Evolutionary conservation across 2,329 filamentous ascomycete species (phyloP).

Genomic region (Remersonia thermophila): DNA sequence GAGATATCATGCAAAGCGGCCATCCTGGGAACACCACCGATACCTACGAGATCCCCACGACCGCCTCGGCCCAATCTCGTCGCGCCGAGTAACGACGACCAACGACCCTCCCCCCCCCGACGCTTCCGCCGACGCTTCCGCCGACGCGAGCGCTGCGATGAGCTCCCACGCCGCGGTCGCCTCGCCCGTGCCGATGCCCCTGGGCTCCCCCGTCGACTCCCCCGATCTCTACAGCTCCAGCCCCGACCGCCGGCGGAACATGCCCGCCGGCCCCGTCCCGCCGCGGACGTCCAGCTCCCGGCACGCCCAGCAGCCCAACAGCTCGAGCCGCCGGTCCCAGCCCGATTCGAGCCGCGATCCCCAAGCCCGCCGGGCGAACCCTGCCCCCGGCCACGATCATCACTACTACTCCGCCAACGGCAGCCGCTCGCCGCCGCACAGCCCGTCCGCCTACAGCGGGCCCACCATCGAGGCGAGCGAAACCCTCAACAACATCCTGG

Average conservation of each 20-base stretch:
- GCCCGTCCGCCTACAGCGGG: slow-evolving; percentile 29
- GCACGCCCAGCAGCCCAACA: slow-evolving; percentile 34
- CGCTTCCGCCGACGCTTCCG: slow-evolving; percentile 32
- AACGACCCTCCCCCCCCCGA: slow-evolving; percentile 35
- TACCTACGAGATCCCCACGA: slow-evolving; percentile 40
- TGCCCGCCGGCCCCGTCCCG: slow-evolving; percentile 56
- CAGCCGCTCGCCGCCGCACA: slow-evolving; percentile 17
- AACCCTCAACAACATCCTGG: slow-evolving; percentile 63
- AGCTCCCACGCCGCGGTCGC: slow-evolving; percentile 35
- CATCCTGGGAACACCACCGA: slow-evolving; percentile 32
- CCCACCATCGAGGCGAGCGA: slow-evolving; percentile 67
- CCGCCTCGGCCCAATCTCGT: slow-evolving; percentile 28
- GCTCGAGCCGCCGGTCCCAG: slow-evolving; percentile 30
- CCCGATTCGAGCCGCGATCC: slow-evolving; percentile 25
- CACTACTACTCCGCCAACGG: slow-evolving; percentile 25
- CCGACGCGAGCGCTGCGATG: slow-evolving; percentile 31
- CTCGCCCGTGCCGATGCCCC: slow-evolving; percentile 28
- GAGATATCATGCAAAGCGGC: slow-evolving; percentile 40
- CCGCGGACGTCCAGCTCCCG: slow-evolving; percentile 55
- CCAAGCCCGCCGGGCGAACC: slow-evolving; percentile 13
- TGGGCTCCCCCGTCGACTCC: slow-evolving; percentile 27
- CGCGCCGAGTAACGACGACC: too few species aligned
- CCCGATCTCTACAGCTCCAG: slow-evolving; percentile 30
- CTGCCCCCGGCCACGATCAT: slow-evolving; percentile 21
- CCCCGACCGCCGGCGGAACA: slow-evolving; percentile 44